These are phyloP conservation scores for Collariella sp. DNA, from an alignment of 495 filamentous ascomycete species.

Conservation along the genomic window DNA sequence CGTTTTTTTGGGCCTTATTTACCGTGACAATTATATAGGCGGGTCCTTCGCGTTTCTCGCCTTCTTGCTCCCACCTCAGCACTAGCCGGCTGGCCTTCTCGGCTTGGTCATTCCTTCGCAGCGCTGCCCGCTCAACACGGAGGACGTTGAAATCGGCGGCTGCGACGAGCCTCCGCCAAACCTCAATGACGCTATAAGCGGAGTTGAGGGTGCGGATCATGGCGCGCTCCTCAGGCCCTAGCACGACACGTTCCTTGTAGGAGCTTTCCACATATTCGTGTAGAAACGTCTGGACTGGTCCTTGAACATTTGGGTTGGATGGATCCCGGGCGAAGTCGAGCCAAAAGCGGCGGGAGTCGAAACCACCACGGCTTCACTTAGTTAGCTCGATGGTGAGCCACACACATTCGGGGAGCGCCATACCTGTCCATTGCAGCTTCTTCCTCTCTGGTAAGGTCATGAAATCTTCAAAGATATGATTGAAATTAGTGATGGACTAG, in stretches of 20 bases:
- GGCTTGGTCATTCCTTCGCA: not conserved
- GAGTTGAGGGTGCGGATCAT: constrained; percentile 1
- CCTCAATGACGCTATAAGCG: constrained; percentile 5
- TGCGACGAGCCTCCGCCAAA: constrained; percentile 7
- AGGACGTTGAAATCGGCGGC: constrained; percentile 5
- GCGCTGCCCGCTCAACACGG: not conserved
- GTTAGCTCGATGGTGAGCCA: constrained; percentile 2
- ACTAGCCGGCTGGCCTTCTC: not conserved
- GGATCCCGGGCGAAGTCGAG: constrained; percentile 1
- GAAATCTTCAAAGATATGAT: constrained; percentile 3
- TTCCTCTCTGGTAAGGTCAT: not conserved
- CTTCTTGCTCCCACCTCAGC: constrained; percentile 3
- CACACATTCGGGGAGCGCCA: not conserved
- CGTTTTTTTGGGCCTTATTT: not conserved
- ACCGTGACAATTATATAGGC: constrained; percentile 2
- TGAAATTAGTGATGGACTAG: not conserved
- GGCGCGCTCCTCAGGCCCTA: constrained; percentile 4
- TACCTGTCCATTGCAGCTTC: not conserved
- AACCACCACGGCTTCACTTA: not conserved
- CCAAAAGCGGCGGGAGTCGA: constrained; percentile 2
- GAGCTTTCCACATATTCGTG: not conserved
- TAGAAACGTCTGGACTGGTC: not conserved
- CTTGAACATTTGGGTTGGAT: not conserved
- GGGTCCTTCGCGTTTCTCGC: constrained; percentile 4
- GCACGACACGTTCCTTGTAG: constrained; percentile 4